Percentiles rank a stretch among this genome's conserved stretches.
phyloP scores from a whole-genome alignment of 23 red algal genomes.

The Agarophyton chilense region DNA sequence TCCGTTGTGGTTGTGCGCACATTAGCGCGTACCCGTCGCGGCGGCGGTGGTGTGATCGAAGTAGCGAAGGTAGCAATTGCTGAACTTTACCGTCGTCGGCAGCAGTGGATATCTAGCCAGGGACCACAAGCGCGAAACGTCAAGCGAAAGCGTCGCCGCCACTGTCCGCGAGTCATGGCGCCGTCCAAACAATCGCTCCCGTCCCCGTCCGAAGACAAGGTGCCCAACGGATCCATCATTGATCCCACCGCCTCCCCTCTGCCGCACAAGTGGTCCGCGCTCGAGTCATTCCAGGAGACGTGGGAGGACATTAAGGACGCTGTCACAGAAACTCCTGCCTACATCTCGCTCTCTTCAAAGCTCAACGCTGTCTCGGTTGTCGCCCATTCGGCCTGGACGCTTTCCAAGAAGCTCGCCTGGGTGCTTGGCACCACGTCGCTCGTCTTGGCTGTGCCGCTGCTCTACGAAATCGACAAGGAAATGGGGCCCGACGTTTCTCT shows the following conservation, averaged over 20 bases:
- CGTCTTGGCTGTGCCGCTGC: slow-evolving; percentile 85
- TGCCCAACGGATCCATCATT: slow-evolving; percentile 6
- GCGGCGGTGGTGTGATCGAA: no score
- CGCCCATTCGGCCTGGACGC: not conserved
- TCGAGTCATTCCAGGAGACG: slow-evolving; percentile 31
- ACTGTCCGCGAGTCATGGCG: not conserved
- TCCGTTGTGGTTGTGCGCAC: no score
- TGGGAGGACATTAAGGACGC: slow-evolving; percentile 61
- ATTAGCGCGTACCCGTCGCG: no score
- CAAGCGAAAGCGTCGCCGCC: no score
- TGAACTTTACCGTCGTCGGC: no score
- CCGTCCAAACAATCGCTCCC: slow-evolving; percentile 1
- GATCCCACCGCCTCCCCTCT: not conserved
- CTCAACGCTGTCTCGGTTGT: not conserved
- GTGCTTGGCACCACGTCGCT: slow-evolving; percentile 85
- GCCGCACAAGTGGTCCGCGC: slow-evolving; percentile 4
- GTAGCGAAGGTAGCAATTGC: no score
- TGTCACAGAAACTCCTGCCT: slow-evolving; percentile 23
- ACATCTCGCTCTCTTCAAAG: not conserved
- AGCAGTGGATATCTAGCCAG: not conserved
- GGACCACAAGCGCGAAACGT: no score
- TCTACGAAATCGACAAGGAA: slow-evolving; percentile 98
- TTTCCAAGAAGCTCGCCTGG: slow-evolving; percentile 65
- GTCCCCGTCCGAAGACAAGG: not conserved
- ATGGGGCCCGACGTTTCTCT: slow-evolving; percentile 48